Percentiles rank a stretch among this genome's conserved stretches.
Evolutionary conservation across 2,329 filamentous ascomycete genomes (phyloP).

Genomic region (Neurospora sp.): DNA sequence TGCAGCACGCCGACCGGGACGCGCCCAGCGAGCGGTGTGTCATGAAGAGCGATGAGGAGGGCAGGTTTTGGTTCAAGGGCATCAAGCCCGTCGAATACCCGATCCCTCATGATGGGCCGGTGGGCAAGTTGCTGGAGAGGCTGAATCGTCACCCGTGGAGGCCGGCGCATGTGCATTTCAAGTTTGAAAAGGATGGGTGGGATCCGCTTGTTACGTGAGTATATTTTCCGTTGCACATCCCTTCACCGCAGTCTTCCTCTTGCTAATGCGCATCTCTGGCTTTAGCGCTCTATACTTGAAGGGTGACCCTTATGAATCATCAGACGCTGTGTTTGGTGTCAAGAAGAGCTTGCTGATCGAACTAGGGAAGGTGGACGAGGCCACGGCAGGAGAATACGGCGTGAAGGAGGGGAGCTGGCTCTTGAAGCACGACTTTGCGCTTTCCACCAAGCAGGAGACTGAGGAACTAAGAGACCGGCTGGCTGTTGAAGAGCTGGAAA

Average conservation of each 20-base stretch:
- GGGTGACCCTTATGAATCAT: slow-evolving; percentile 71
- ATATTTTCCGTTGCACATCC: background rate
- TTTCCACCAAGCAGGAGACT: slow-evolving; percentile 63
- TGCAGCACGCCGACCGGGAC: slow-evolving; percentile 57
- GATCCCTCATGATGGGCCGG: slow-evolving; percentile 75
- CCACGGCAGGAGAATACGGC: slow-evolving; percentile 49
- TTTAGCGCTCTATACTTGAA: slow-evolving; percentile 64
- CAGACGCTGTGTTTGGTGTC: slow-evolving; percentile 78
- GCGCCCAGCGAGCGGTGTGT: slow-evolving; percentile 65
- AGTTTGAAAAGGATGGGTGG: slow-evolving; percentile 72
- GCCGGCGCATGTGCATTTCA: slow-evolving; percentile 76
- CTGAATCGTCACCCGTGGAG: slow-evolving; percentile 68
- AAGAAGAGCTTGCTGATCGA: slow-evolving; percentile 72
- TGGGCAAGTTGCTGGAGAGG: slow-evolving; percentile 57
- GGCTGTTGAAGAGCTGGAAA: slow-evolving; percentile 56
- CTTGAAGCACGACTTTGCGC: slow-evolving; percentile 65
- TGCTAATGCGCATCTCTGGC: background rate
- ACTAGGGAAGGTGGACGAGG: slow-evolving; percentile 37
- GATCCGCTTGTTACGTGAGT: slow-evolving; percentile 76
- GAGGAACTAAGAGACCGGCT: slow-evolving; percentile 51
- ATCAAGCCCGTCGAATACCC: slow-evolving; percentile 80
- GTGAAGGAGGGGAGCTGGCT: slow-evolving; percentile 54
- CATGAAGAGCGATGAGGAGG: slow-evolving; percentile 53
- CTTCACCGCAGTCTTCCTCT: background rate
- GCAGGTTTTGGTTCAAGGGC: slow-evolving; percentile 74